Percentiles rank a stretch among this genome's conserved stretches.
phyloP scores from a whole-genome alignment of 805 yeast species.

The Yamadazyma philogaea region DNA sequence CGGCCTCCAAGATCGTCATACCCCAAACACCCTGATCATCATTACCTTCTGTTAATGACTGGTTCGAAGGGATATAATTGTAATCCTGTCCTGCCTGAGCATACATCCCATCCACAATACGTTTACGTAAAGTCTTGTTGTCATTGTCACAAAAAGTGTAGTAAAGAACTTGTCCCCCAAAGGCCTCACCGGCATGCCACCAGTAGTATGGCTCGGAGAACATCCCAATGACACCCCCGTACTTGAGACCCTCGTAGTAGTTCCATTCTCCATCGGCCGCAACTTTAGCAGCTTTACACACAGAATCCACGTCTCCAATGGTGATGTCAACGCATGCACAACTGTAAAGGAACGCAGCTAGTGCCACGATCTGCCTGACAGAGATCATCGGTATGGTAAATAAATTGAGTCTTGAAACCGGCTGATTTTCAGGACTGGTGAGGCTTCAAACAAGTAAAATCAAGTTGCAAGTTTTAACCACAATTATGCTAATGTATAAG shows the following conservation, averaged over 20 bases:
- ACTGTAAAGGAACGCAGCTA: neutral
- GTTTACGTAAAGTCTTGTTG: slow-evolving; percentile 27
- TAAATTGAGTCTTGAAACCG: neutral
- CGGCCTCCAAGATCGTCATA: slow-evolving; percentile 45
- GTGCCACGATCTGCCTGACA: neutral
- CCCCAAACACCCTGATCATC: slow-evolving; percentile 57
- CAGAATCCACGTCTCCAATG: slow-evolving; percentile 28
- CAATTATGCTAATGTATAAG: too few relatives aligned
- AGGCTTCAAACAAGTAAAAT: too few relatives aligned
- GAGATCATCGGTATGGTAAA: neutral
- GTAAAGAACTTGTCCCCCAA: slow-evolving; percentile 46
- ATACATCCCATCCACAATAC: slow-evolving; percentile 39
- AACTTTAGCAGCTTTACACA: slow-evolving; percentile 38
- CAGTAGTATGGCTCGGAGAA: slow-evolving; percentile 46
- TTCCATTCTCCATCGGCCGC: slow-evolving; percentile 41
- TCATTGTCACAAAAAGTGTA: slow-evolving; percentile 34
- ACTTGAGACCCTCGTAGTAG: slow-evolving; percentile 40
- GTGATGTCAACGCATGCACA: slow-evolving; percentile 1
- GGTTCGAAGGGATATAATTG: slow-evolving; percentile 46
- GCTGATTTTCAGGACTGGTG: too few relatives aligned
- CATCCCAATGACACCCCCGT: slow-evolving; percentile 49
- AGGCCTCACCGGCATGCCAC: slow-evolving; percentile 54
- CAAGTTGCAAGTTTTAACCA: too few relatives aligned
- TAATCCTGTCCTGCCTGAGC: slow-evolving; percentile 41
- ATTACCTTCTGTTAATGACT: slow-evolving; percentile 47